Evolutionary conservation across 805 yeast genomes (phyloP).

Genomic region (Yamadazyma ubonensis): DNA sequence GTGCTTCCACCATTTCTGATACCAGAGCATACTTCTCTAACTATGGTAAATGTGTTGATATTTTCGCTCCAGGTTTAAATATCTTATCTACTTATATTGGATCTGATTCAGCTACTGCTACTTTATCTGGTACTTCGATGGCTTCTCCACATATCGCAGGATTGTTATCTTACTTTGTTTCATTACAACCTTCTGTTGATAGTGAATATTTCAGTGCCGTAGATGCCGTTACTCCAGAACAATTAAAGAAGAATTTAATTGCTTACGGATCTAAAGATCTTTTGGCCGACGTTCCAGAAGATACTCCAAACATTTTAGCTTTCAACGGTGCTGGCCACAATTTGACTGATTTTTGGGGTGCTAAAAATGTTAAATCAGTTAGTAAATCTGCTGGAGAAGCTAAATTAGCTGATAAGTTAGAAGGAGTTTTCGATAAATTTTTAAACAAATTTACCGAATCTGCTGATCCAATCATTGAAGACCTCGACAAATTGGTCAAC

Average conservation of each 20-base stretch:
- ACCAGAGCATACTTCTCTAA: constrained; percentile 93
- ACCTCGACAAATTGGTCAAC: constrained; percentile 27
- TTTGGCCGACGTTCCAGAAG: constrained; percentile 63
- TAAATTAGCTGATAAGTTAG: constrained; percentile 18
- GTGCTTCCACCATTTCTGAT: constrained; percentile 89
- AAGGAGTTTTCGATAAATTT: constrained; percentile 19
- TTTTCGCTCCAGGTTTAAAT: constrained; percentile 94
- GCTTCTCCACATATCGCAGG: constrained; percentile 97
- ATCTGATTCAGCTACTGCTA: constrained; percentile 70
- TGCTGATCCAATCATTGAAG: constrained; percentile 21
- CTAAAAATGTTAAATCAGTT: constrained; percentile 1
- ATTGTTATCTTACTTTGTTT: constrained; percentile 81
- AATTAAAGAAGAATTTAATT: constrained; percentile 73
- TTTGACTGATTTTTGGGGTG: constrained; percentile 61
- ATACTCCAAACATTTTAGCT: constrained; percentile 74
- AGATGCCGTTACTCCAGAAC: constrained; percentile 62
- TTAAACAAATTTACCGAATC: constrained; percentile 10
- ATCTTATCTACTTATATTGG: constrained; percentile 84
- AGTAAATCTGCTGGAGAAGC: background rate
- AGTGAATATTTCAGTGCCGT: constrained; percentile 61
- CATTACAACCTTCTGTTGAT: constrained; percentile 74
- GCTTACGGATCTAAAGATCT: constrained; percentile 62
- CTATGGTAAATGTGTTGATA: constrained; percentile 93
- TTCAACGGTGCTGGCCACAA: constrained; percentile 82
- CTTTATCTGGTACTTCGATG: constrained; percentile 95